phyloP scores from a whole-genome alignment of 139 green algal genomes.

The Ostreobium quekettii region DNA sequence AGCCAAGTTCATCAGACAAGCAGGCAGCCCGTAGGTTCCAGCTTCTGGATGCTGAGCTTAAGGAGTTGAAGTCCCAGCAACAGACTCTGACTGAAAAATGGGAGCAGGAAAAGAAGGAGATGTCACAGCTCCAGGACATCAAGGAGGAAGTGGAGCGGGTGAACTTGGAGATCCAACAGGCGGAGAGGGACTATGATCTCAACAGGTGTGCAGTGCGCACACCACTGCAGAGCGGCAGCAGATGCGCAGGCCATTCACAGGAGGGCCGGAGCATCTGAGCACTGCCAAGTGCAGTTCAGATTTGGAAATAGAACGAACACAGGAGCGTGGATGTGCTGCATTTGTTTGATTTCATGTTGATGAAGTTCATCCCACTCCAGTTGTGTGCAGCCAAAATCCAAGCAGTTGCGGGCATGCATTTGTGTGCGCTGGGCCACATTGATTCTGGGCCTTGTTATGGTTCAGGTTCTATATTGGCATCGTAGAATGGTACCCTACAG shows the following conservation, averaged over 20 bases:
- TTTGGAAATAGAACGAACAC: no score
- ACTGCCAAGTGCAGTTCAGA: no score
- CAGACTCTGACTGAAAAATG: conserved; percentile 59
- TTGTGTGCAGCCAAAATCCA: no score
- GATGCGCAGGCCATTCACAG: no score
- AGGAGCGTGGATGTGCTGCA: no score
- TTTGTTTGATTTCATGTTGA: conserved; percentile 3
- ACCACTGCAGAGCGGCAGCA: background rate
- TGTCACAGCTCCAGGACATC: conserved; percentile 64
- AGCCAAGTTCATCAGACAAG: conserved; percentile 25
- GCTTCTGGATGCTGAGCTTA: conserved; percentile 68
- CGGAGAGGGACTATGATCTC: conserved; percentile 93
- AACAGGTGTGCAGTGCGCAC: conserved; percentile 38
- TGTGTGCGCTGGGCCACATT: no score
- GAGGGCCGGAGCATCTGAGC: no score
- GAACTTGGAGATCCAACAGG: conserved; percentile 62
- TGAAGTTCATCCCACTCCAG: no score
- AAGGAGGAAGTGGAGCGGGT: conserved; percentile 94
- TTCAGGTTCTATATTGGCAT: no score
- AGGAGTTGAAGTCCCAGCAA: conserved; percentile 70
- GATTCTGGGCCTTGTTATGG: no score
- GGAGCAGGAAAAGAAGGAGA: conserved; percentile 72
- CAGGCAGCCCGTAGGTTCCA: conserved; percentile 45
- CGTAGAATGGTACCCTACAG: no score
- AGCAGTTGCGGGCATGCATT: no score